A percentile compares a stretch with the other conserved stretches of the same genome.
Conservation (phyloP, 352 stramenopile species). For the Phytophthora vignae region DNA sequence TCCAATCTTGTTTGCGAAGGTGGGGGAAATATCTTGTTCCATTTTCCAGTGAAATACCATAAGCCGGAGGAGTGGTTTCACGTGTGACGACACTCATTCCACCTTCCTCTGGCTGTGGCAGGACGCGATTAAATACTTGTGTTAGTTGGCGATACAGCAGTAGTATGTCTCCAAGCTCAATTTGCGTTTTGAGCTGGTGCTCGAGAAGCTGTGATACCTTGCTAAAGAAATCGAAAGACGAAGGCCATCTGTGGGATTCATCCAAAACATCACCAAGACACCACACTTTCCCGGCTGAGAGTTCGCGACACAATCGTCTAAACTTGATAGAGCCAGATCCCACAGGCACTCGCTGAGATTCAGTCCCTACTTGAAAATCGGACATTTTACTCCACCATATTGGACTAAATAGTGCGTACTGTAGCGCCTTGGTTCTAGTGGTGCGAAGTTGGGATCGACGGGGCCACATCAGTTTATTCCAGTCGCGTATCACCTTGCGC, state of each 20-base stretch:
- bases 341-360: too few species aligned
- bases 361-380: too few species aligned
- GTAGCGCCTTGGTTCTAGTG: background rate
- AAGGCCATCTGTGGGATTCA: background rate
- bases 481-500: background rate
- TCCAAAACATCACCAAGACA: too few species aligned
- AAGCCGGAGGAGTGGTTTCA: too few species aligned
- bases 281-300: too few species aligned
- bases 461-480: slow-evolving; percentile 1
- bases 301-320: too few species aligned
- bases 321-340: too few species aligned
- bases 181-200: background rate
- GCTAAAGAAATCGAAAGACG: background rate
- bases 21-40: too few species aligned
- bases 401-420: background rate
- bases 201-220: background rate
- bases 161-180: background rate
- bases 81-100: background rate
- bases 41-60: too few species aligned
- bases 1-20: too few species aligned
- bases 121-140: background rate
- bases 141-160: background rate
- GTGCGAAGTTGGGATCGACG: background rate
- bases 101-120: background rate
- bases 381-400: too few species aligned